phyloP scores from a whole-genome alignment of 371 early-diverging fungal genomes.

The Coemansia sp. region DNA sequence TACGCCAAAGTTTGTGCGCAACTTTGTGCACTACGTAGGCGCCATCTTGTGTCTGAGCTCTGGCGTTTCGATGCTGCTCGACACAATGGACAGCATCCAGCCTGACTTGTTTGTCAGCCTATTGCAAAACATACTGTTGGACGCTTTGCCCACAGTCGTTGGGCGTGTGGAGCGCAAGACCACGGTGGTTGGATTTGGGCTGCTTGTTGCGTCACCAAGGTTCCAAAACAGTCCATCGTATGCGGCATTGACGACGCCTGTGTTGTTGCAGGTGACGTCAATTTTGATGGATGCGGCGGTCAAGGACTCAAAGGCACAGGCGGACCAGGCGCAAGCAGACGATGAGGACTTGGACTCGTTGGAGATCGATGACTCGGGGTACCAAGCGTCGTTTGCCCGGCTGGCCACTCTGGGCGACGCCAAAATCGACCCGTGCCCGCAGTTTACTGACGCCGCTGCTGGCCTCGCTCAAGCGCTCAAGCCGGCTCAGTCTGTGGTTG shows the following conservation, averaged over 20 bases:
- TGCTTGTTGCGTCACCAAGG: conserved; percentile 26
- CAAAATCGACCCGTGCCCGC: conserved; percentile 48
- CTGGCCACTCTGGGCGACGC: conserved; percentile 58
- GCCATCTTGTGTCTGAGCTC: conserved; percentile 67
- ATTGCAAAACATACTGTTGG: conserved; percentile 66
- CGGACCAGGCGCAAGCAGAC: conserved; percentile 27
- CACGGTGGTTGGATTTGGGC: conserved; percentile 60
- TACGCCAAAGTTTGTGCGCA: conserved; percentile 74
- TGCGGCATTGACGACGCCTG: conserved; percentile 14
- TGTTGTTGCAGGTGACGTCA: conserved; percentile 38
- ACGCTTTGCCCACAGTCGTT: conserved; percentile 65
- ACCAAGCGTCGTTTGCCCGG: conserved; percentile 74
- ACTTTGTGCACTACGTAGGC: conserved; percentile 72
- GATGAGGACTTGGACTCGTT: conserved; percentile 71
- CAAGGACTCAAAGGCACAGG: conserved; percentile 39
- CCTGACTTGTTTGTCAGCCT: conserved; percentile 74
- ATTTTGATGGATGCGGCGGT: conserved; percentile 46
- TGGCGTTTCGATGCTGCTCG: conserved; percentile 57
- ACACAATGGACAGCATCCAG: conserved; percentile 77
- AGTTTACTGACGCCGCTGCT: conserved; percentile 19
- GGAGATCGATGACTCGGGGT: conserved; percentile 74
- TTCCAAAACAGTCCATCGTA: conserved; percentile 25
- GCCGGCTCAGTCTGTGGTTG: conserved; percentile 19
- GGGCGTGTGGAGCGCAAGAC: conserved; percentile 73
- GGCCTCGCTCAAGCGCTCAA: conserved; percentile 37